A percentile compares a stretch with the other conserved stretches of the same genome.
These are phyloP conservation scores for Henckelia pumila DNA, from an alignment of 257 asterid species.

Conservation along the genomic window DNA sequence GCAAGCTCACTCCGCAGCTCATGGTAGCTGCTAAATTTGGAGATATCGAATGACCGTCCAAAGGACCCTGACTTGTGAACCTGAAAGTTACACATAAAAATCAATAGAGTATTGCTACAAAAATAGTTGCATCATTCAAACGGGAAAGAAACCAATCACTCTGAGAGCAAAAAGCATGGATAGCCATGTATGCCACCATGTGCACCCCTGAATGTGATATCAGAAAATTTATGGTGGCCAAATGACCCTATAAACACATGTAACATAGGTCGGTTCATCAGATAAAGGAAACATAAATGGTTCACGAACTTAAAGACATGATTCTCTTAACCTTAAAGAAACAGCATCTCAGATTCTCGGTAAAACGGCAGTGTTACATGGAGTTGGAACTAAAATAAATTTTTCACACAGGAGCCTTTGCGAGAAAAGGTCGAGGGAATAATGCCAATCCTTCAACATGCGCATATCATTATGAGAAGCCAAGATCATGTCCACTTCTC, in stretches of 20 bases:
- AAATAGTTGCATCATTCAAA: not conserved
- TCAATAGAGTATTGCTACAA: not conserved
- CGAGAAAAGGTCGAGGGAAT: not conserved
- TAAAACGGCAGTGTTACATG: not conserved
- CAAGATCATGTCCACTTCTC: not conserved
- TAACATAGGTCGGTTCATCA: not conserved
- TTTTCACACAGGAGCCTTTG: not conserved
- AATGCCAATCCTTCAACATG: not conserved
- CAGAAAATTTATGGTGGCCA: not conserved
- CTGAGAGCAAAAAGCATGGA: not conserved
- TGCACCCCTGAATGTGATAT: not conserved
- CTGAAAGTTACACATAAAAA: slow-evolving; percentile 34
- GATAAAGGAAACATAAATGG: not conserved
- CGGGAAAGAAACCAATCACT: not conserved
- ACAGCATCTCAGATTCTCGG: not conserved
- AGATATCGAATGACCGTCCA: slow-evolving; percentile 86
- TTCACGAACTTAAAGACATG: not conserved
- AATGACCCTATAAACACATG: not conserved
- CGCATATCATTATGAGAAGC: not conserved
- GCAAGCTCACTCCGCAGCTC: slow-evolving; percentile 95
- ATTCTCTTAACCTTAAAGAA: not conserved
- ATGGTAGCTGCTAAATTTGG: slow-evolving; percentile 86
- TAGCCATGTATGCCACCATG: not conserved
- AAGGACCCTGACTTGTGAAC: slow-evolving; percentile 93
- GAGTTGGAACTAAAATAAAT: not conserved